phyloP scores from a whole-genome alignment of 495 filamentous ascomycete genomes.

The Hypomontagnella monticulosa region DNA sequence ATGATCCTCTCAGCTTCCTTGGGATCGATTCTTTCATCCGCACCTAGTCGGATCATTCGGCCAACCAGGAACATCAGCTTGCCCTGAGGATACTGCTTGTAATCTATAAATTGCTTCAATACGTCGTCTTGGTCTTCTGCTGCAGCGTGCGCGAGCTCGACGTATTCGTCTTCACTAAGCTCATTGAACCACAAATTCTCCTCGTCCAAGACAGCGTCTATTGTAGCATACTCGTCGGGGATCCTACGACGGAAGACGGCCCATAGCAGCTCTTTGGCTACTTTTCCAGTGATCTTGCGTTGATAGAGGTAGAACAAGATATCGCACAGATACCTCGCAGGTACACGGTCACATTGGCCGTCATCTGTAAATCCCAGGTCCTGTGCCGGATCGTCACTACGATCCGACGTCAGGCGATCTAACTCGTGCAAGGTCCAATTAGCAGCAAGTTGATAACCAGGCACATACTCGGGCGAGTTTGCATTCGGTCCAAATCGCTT shows the following conservation, averaged over 20 bases:
- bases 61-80: slow-evolving; percentile 91
- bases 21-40: slow-evolving; percentile 81
- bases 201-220: slow-evolving; percentile 70
- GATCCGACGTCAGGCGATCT: slow-evolving; percentile 68
- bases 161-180: slow-evolving; percentile 68
- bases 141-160: slow-evolving; percentile 60
- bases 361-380: slow-evolving; percentile 52
- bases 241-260: slow-evolving; percentile 59
- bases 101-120: slow-evolving; percentile 73
- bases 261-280: slow-evolving; percentile 78
- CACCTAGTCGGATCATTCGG: slow-evolving; percentile 83
- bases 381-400: slow-evolving; percentile 46
- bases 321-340: slow-evolving; percentile 67
- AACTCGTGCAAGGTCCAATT: slow-evolving; percentile 89
- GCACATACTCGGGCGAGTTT: slow-evolving; percentile 15
- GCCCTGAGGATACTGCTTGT: slow-evolving; percentile 66
- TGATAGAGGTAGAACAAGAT: slow-evolving; percentile 71
- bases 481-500: slow-evolving; percentile 51
- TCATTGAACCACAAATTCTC: slow-evolving; percentile 73
- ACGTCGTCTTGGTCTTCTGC: slow-evolving; percentile 66
- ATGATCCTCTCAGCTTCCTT: slow-evolving; percentile 73
- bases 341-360: slow-evolving; percentile 61
- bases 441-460: slow-evolving; percentile 55
- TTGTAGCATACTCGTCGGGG: slow-evolving; percentile 57
- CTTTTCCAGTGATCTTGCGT: slow-evolving; percentile 75